Percentiles rank a stretch among this genome's conserved stretches.
phyloP scores from a whole-genome alignment of 225 moss, liverwort and hornwort species.

The Sphagnum contortum region DNA sequence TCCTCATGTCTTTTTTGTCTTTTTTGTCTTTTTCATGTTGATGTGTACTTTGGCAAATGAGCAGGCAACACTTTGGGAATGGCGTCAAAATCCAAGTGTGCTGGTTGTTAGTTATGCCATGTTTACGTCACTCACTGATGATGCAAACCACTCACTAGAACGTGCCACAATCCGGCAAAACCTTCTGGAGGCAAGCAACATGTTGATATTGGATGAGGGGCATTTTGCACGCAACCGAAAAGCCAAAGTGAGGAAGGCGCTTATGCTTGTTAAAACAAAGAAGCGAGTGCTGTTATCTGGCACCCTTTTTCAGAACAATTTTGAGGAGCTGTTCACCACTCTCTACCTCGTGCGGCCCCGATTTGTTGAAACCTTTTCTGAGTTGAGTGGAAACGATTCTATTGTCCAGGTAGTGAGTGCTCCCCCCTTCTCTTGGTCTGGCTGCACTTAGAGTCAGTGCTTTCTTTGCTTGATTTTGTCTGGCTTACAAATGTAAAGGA shows the following conservation, averaged over 20 bases:
- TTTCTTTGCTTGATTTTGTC: not conserved
- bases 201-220: slow-evolving; percentile 70
- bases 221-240: slow-evolving; percentile 69
- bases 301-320: slow-evolving; percentile 95
- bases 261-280: slow-evolving; percentile 71
- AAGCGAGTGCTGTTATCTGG: slow-evolving; percentile 83
- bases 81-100: slow-evolving; percentile 34
- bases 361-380: slow-evolving; percentile 59
- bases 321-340: slow-evolving; percentile 86
- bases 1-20: no score
- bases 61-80: slow-evolving; percentile 44
- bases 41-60: not conserved
- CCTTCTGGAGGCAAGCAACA: slow-evolving; percentile 24
- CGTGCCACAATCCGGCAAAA: slow-evolving; percentile 17
- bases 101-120: slow-evolving; percentile 45
- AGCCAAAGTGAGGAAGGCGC: slow-evolving; percentile 54
- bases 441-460: not conserved
- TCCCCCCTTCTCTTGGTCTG: slow-evolving; percentile 5
- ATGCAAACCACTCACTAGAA: slow-evolving; percentile 14
- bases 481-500: no score
- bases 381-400: slow-evolving; percentile 24
- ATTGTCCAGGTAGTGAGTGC: slow-evolving; percentile 19
- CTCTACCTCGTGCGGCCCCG: slow-evolving; percentile 79
- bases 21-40: no score
- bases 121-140: slow-evolving; percentile 22